Conservation (phyloP, 805 yeast species). For the Saccharomycopsis vini region DNA sequence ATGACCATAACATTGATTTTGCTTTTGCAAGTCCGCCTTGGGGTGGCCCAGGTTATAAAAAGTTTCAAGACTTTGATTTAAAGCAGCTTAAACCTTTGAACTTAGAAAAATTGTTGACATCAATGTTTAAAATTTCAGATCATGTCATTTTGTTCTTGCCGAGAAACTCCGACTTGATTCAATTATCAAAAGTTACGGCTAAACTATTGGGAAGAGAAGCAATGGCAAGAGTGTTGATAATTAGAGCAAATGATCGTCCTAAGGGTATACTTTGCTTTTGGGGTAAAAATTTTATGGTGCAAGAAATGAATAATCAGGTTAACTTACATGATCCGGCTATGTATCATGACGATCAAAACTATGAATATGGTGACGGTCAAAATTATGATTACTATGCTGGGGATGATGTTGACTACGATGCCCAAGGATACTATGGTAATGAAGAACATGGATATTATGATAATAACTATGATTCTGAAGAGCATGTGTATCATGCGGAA, state of each 20-base stretch:
- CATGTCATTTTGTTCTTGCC: constrained; percentile 59
- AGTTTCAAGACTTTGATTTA: constrained; percentile 38
- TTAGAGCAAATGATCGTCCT: constrained; percentile 32
- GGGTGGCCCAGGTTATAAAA: constrained; percentile 67
- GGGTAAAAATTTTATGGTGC: constrained; percentile 39
- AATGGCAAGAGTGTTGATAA: constrained; percentile 38
- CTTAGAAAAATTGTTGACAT: constrained; percentile 36
- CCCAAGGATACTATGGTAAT: no score
- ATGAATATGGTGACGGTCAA: not conserved
- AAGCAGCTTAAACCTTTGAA: constrained; percentile 39
- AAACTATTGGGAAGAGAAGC: constrained; percentile 37
- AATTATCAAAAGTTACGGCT: constrained; percentile 39
- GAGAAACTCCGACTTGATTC: constrained; percentile 45
- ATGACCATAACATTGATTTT: constrained; percentile 31
- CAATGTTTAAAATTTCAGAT: constrained; percentile 32
- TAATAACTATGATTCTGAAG: no score
- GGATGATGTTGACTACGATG: no score
- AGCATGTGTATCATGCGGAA: no score
- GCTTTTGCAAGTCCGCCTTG: constrained; percentile 79
- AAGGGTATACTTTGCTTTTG: constrained; percentile 54
- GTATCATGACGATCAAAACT: not conserved
- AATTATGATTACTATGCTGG: not conserved
- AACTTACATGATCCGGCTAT: not conserved
- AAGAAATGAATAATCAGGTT: constrained; percentile 3
- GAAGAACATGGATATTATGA: no score